Evolutionary conservation across 306 rosid genomes (phyloP), one percentile per base, ranked within the genome.

Genomic region (Coriaria nepalensis): DNA sequence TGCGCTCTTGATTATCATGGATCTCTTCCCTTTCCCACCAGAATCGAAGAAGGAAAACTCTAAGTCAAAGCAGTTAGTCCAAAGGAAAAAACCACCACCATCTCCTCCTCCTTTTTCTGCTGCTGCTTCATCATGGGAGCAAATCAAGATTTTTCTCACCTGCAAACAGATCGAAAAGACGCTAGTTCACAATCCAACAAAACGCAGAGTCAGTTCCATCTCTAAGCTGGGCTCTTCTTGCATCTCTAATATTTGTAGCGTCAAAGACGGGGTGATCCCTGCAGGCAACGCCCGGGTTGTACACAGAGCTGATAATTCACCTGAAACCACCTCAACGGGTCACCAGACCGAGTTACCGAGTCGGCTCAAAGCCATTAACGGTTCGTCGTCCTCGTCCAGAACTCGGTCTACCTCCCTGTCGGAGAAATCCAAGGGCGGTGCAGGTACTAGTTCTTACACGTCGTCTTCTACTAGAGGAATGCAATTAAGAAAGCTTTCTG

Each of bases 121-220:
- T n/a, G n/a, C n/a, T n/a, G n/a, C n/a, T n/a, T n/a, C 92, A 35
- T 81, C 98, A 45, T 90, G 98, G 98, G 94, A 82, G 50, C 98
- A 90, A 58, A 63, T 90, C 61, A 90, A 90, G 73, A 90, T 71
- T 68, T 70, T 90, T 9, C 63, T 90, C 12, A 73, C 79, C 49
- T 90, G 98, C 63, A 90, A 85, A 61, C 93, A 90, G 72, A 64
- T 88, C 47, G 94, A 90, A 77, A 82, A 73, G 7, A 68, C 85
- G 0, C 67, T 58, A 37, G 96, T 90, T 7, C 94, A 82, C 13
- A 81, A 81, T 63, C 96, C 94, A 2, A 67, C 82, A 3, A 79
- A 76, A 40, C 64, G 41, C 13, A 12, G 50, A 35, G 41, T 52
- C 9, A 63, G n/a, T n/a, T n/a, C 39, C 7, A 78, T 70, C 65